Base-by-base conservation (phyloP, 257 asterid species). In the Solanum gandarillasii region DNA sequence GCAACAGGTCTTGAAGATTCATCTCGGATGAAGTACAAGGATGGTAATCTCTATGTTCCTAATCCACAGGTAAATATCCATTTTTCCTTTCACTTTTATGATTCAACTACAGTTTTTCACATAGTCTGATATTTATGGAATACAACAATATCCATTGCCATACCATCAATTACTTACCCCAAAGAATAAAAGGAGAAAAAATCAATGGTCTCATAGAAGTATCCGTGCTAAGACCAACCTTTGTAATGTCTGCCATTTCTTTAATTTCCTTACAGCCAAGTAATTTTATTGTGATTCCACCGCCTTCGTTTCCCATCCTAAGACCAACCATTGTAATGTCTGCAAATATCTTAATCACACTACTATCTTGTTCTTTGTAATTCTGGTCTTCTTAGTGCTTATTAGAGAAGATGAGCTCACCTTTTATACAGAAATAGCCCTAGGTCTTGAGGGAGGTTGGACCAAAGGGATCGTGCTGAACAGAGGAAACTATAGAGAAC, bases 21-120 rank as follows among this genome's bases (percentile, higher is more conserved):
- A 32, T 94, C 99, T 88, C 93, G 98, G 76, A 90, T 93, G 78
- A 97, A 97, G 92, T 97, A 94, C 88, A 97, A 97, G 87, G 99
- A 97, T 72, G 93, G 89, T 67, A 91, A 91, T 86, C 92, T 91
- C 85, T 97, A 95, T 75, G 93, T 91, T 91, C 96, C 98, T 6
- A 97, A 95, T 86, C 98, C 96, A 35, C 99, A 94, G 98, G 99
- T 95, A 90, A 85, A 90, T 87, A 29, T 20, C 87, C 67, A 72
- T 21, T 34, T 27, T n/a, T 29, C 31, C 83, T 67, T 35, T 67
- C 12, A 41, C 71, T 18, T 78, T 31, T 70, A 29, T 29, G 39
- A 81, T 81, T 81, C 18, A 29, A 81, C 7, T 35, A 18, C 39
- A 81, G 67, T 29, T 81, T 46, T 27, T 46, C 38, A 14, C 9